Evolutionary conservation across 2,329 filamentous ascomycete genomes (phyloP).

Genomic region (Aspergillus tubingensis): DNA sequence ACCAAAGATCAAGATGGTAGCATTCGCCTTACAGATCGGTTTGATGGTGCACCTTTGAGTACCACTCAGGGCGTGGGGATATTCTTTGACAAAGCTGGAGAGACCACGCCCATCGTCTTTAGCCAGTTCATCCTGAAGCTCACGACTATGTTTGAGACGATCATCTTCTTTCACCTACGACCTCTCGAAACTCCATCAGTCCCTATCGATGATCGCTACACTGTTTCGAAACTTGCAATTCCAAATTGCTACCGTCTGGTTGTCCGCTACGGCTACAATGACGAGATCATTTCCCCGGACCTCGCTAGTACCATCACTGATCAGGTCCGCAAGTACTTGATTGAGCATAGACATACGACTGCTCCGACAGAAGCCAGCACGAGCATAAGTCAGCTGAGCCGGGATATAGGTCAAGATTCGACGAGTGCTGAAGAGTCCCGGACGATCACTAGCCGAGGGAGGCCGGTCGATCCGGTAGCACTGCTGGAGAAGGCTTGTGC

Average conservation of each 20-base stretch:
- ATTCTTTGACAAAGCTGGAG: constrained; percentile 76
- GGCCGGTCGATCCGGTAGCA: background rate
- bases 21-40: constrained; percentile 22
- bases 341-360: constrained; percentile 23
- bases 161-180: constrained; percentile 74
- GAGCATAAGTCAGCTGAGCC: constrained; percentile 6
- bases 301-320: constrained; percentile 62
- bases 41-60: constrained; percentile 45
- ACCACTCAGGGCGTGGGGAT: constrained; percentile 64
- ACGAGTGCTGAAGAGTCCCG: background rate
- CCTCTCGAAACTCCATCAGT: constrained; percentile 62
- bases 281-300: constrained; percentile 67
- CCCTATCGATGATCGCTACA: constrained; percentile 52
- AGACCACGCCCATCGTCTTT: constrained; percentile 66
- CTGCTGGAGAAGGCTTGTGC: constrained; percentile 12
- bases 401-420: background rate
- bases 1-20: constrained; percentile 4
- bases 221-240: constrained; percentile 43
- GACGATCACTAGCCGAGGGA: background rate
- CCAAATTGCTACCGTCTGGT: constrained; percentile 69
- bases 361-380: background rate
- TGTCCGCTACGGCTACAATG: constrained; percentile 71
- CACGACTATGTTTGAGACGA: constrained; percentile 64
- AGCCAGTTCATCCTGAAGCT: constrained; percentile 74
- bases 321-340: constrained; percentile 57